Base-by-base conservation (phyloP, 352 stramenopile genomes). In the Lagenidium giganteum region DNA sequence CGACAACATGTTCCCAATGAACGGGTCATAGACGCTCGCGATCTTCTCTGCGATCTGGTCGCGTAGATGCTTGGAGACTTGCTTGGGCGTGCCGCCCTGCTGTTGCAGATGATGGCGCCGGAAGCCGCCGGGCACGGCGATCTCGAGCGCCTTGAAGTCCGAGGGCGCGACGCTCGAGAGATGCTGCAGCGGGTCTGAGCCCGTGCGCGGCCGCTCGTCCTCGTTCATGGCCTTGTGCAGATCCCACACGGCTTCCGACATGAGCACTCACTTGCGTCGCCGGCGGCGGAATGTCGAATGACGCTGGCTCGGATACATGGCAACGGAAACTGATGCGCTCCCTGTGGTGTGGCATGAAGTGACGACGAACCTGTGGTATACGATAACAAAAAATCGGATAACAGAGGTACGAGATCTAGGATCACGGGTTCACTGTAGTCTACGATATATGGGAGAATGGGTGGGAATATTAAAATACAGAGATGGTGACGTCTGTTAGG, bases 21-120 rank as follows among this genome's bases (percentile, higher is more conserved):
- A 83, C n/a, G 70, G 70, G 38, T 87, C 70, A 62, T 87, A 87
- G 31, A 84, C 70, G 38, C 58, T 70, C 35, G 70, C 64, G 27
- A 87, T 79, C 28, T 69, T 67, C 30, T 76, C 56, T 18, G 83
- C 54, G 52, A 87, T 87, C 39, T 79, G 56, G 27, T 77, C 47
- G 14, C 71, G 71, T 34, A 83, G 49, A 3, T 54, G 52, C 55
- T 56, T 64, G 1, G 68, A 81, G 9, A 78, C 66, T 0, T 46
- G 35, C 9, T 67, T 62, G 28, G 45, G 40, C 6, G 45, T 29
- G 4, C 22, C 33, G 17, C 60, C 55, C n/a, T n/a, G n/a, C 21
- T 44, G 65, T 21, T 72, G 57, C 16, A 82, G 13, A 37, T 81
- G 71, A 39, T 83, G 68, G 37, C 65, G 68, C 8, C 71, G 63